phyloP scores from a whole-genome alignment of 176 grass and related monocot species.

The Calamus simplicifolius region DNA sequence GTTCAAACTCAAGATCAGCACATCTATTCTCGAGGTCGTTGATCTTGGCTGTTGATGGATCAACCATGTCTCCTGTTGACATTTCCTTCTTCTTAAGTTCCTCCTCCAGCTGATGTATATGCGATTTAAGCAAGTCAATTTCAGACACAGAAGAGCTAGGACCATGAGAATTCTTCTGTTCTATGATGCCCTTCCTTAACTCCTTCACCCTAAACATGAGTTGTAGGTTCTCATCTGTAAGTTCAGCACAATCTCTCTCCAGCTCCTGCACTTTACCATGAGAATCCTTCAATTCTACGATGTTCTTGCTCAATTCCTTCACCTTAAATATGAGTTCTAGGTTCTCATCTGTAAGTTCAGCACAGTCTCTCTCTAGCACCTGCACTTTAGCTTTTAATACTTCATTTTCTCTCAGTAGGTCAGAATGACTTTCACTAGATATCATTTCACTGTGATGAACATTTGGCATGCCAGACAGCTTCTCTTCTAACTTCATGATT shows the following conservation, averaged over 20 bases:
- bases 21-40: slow-evolving; percentile 60
- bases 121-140: slow-evolving; percentile 37
- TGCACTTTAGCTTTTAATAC: slow-evolving; percentile 62
- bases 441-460: slow-evolving; percentile 24
- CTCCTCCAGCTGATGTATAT: slow-evolving; percentile 35
- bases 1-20: slow-evolving; percentile 57
- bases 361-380: slow-evolving; percentile 76
- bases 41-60: slow-evolving; percentile 22
- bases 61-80: slow-evolving; percentile 8
- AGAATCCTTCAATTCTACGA: slow-evolving; percentile 25
- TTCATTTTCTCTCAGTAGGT: slow-evolving; percentile 62
- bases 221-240: slow-evolving; percentile 81
- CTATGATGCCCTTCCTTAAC: slow-evolving; percentile 28
- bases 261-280: slow-evolving; percentile 63
- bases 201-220: slow-evolving; percentile 77
- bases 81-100: slow-evolving; percentile 22
- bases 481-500: slow-evolving; percentile 53
- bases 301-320: slow-evolving; percentile 45
- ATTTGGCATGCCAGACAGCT: slow-evolving; percentile 35
- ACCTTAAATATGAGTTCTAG: slow-evolving; percentile 65
- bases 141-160: slow-evolving; percentile 23
- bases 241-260: slow-evolving; percentile 69
- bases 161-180: slow-evolving; percentile 22
- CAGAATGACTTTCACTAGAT: slow-evolving; percentile 37
- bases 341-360: slow-evolving; percentile 87